Evolutionary conservation across 106 monocot species (phyloP), one percentile per base, ranked within the genome.

Genomic region (Dioscorea dumetorum): DNA sequence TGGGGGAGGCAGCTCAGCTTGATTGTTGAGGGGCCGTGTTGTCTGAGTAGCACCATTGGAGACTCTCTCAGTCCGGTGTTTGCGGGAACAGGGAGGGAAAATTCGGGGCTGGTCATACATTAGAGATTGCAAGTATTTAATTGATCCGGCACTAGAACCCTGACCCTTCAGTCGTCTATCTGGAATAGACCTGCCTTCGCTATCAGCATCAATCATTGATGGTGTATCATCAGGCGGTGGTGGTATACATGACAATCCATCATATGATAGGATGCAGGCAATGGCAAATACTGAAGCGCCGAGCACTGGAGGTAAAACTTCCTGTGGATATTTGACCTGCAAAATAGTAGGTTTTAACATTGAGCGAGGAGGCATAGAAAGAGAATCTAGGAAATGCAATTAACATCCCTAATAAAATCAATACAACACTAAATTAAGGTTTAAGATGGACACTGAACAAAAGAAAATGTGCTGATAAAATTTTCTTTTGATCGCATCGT

Each of bases 261-360:
- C 79, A 62, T 73, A 82, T 51, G 99, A 99, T 20, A 99, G 80
- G 48, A 99, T 83, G 77, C 80, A 93, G 8, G 87, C 79, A n/a
- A 99, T 87, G 18, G 99, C 78, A 58, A 87, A 72, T 72, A 93
- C 77, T 4, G 99, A 79, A n/a, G 99, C 93, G 48, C 71, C 87
- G 33, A 99, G 90, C 22, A 70, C 74, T 35, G 93, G 82, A 48
- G 99, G 99, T 12, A 93, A 79, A 73, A 73, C 72, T 61, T 62
- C 67, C 52, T 57, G 35, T 24, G 97, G 92, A 67, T 73, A 50
- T 68, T 85, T 91, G 4, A 99, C 90, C 97, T 92, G 67, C 67
- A 78, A 73, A 64, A 80, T 14, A 2, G 41, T 41, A 41, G 41
- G 10, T 41, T 41, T n/a, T 41, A 41, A 28, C 28, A 28, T 28